A percentile compares a stretch with the other conserved stretches of the same genome.
Evolutionary conservation across 1,139 yeast genomes (phyloP).

Genomic region (Blastobotrys capitulatus): DNA sequence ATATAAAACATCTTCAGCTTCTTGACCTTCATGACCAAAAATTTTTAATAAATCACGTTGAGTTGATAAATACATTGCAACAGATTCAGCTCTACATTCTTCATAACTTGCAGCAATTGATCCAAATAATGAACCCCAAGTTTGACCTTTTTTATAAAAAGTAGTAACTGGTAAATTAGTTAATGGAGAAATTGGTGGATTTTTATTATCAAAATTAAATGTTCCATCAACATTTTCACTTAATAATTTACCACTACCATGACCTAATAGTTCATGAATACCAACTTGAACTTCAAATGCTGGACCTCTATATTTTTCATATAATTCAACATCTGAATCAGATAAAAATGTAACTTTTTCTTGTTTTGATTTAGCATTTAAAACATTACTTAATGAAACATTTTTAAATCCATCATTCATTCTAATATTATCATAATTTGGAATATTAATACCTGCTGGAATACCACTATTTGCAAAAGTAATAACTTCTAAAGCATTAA

Average conservation of each 20-base stretch:
- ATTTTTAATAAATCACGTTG: slow-evolving; percentile 61
- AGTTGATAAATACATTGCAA: slow-evolving; percentile 74
- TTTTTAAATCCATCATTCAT: slow-evolving; percentile 80
- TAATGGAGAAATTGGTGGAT: slow-evolving; percentile 52
- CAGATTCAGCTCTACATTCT: slow-evolving; percentile 89
- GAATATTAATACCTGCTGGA: slow-evolving; percentile 91
- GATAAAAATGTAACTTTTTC: slow-evolving; percentile 66
- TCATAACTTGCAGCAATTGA: slow-evolving; percentile 79
- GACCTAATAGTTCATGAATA: slow-evolving; percentile 87
- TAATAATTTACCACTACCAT: slow-evolving; percentile 80
- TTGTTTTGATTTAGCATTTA: slow-evolving; percentile 65
- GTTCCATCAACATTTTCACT: slow-evolving; percentile 57
- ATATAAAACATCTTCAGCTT: slow-evolving; percentile 58
- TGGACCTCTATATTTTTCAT: slow-evolving; percentile 68
- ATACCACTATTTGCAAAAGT: slow-evolving; percentile 87
- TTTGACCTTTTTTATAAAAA: slow-evolving; percentile 72
- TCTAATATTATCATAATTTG: slow-evolving; percentile 86
- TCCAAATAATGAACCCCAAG: slow-evolving; percentile 88
- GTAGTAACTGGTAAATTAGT: slow-evolving; percentile 56
- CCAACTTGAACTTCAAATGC: slow-evolving; percentile 93
- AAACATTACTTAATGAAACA: slow-evolving; percentile 79
- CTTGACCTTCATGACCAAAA: slow-evolving; percentile 59
- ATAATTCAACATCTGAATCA: slow-evolving; percentile 48
- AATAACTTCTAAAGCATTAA: slow-evolving; percentile 81
- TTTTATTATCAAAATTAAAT: slow-evolving; percentile 62